These are phyloP conservation scores for Colletotrichum tropicicola DNA, from an alignment of 2,329 filamentous ascomycete genomes.

Conservation along the genomic window DNA sequence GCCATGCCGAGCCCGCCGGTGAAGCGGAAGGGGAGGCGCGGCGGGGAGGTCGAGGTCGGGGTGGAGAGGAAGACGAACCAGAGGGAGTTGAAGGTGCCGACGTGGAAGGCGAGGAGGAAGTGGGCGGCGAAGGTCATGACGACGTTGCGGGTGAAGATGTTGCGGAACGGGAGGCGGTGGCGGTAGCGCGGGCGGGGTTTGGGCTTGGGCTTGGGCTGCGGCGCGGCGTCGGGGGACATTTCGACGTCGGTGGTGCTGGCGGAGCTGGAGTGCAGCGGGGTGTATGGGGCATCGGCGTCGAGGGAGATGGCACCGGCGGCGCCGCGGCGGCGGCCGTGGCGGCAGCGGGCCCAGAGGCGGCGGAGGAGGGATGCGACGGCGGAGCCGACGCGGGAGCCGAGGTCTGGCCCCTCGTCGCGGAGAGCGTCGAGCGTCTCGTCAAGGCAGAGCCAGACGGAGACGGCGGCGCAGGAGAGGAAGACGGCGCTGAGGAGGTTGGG, in stretches of 20 bases:
- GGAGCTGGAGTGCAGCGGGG: too few relatives aligned
- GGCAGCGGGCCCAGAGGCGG: conserved; percentile 32
- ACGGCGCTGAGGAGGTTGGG: conserved; percentile 63
- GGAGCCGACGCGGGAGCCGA: conserved; percentile 50
- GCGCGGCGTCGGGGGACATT: conserved; percentile 36
- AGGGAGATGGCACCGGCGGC: not conserved
- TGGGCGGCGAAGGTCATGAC: conserved; percentile 67
- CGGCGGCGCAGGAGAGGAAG: conserved; percentile 53
- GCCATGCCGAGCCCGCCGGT: conserved; percentile 80
- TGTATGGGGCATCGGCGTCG: not conserved
- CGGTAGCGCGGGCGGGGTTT: conserved; percentile 52
- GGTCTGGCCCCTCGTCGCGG: conserved; percentile 47
- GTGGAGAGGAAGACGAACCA: conserved; percentile 83
- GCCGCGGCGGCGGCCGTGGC: not conserved
- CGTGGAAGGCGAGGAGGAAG: conserved; percentile 76
- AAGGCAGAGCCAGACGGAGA: conserved; percentile 58
- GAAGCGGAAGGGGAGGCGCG: conserved; percentile 66
- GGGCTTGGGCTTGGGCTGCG: conserved; percentile 12
- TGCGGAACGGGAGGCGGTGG: conserved; percentile 58
- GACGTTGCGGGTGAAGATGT: conserved; percentile 65
- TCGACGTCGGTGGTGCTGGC: conserved; percentile 36
- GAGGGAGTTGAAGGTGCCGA: conserved; percentile 79
- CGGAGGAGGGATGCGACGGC: conserved; percentile 42
- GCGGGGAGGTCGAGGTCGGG: conserved; percentile 48
- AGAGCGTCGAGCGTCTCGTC: conserved; percentile 62